Conservation (phyloP, 768 basidiomycete genomes). For the Amanita molliuscula region DNA sequence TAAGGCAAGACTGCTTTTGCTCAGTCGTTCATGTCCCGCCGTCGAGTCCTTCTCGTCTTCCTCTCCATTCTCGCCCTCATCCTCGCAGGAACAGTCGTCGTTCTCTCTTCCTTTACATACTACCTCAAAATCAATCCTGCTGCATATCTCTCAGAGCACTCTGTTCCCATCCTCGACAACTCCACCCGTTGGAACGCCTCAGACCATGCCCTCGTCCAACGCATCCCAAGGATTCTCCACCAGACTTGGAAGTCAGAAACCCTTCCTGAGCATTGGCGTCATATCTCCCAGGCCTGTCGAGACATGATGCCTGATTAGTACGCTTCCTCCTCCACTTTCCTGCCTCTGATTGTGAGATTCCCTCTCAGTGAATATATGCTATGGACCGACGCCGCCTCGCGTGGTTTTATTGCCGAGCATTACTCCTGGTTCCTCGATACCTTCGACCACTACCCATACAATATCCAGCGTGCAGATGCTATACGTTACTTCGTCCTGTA, state of each 20-base stretch:
- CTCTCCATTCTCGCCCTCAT: slow-evolving; percentile 55
- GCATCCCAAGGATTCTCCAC: slow-evolving; percentile 87
- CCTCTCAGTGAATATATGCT: slow-evolving; percentile 79
- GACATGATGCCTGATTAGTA: slow-evolving; percentile 96
- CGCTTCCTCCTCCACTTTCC: slow-evolving; percentile 22
- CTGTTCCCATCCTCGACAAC: slow-evolving; percentile 52
- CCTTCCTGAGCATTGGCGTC: slow-evolving; percentile 73
- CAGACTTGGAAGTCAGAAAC: slow-evolving; percentile 97
- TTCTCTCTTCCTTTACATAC: slow-evolving; percentile 85
- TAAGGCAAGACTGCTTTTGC: not conserved
- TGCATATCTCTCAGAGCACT: slow-evolving; percentile 73
- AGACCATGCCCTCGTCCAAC: slow-evolving; percentile 52
- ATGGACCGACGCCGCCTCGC: slow-evolving; percentile 90
- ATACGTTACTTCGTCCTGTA: slow-evolving; percentile 98
- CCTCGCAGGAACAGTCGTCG: slow-evolving; percentile 81
- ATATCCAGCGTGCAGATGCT: slow-evolving; percentile 91
- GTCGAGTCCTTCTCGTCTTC: slow-evolving; percentile 32
- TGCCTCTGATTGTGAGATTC: slow-evolving; percentile 9
- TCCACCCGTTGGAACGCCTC: slow-evolving; percentile 55
- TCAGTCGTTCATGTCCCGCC: slow-evolving; percentile 30
- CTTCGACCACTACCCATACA: slow-evolving; percentile 85
- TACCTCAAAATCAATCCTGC: slow-evolving; percentile 73
- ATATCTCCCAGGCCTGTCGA: slow-evolving; percentile 73
- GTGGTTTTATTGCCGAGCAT: slow-evolving; percentile 78
- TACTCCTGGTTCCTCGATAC: slow-evolving; percentile 93